Percentiles rank a stretch among this genome's conserved stretches.
phyloP scores from a whole-genome alignment of 306 rosid species.

The Ochetophila trinervis region DNA sequence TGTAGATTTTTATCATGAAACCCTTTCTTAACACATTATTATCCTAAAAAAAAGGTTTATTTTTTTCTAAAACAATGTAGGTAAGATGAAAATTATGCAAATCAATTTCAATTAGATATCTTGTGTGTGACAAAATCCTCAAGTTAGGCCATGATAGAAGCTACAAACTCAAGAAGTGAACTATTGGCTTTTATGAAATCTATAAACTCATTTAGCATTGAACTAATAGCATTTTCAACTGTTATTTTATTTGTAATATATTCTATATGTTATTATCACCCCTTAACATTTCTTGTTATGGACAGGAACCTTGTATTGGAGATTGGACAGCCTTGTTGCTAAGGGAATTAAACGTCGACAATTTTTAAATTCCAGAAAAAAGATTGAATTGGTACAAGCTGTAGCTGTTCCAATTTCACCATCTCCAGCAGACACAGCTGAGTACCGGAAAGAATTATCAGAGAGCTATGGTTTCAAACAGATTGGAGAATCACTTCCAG shows the following conservation, averaged over 20 bases:
- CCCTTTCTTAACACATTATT: no score
- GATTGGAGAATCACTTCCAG: constrained; percentile 84
- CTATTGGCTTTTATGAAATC: background rate
- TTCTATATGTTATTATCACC: constrained; percentile 9
- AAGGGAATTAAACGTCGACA: constrained; percentile 40
- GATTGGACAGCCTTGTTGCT: constrained; percentile 31
- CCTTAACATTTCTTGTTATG: constrained; percentile 28
- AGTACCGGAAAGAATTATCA: constrained; percentile 60
- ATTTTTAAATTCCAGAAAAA: constrained; percentile 35
- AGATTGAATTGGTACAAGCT: constrained; percentile 47
- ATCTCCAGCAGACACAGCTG: constrained; percentile 47
- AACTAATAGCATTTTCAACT: background rate
- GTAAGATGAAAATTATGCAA: no score
- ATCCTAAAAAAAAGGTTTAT: no score
- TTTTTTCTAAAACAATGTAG: no score
- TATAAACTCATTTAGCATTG: background rate
- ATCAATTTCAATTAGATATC: background rate
- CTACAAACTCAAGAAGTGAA: background rate
- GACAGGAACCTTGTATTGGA: constrained; percentile 45
- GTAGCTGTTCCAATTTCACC: constrained; percentile 71
- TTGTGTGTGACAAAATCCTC: background rate
- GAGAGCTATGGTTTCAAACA: constrained; percentile 77
- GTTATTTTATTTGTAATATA: background rate
- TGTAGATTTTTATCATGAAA: no score
- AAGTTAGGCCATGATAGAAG: background rate